phyloP scores from a whole-genome alignment of 1,284 basidiomycete genomes.

The Moniliella sp. region DNA sequence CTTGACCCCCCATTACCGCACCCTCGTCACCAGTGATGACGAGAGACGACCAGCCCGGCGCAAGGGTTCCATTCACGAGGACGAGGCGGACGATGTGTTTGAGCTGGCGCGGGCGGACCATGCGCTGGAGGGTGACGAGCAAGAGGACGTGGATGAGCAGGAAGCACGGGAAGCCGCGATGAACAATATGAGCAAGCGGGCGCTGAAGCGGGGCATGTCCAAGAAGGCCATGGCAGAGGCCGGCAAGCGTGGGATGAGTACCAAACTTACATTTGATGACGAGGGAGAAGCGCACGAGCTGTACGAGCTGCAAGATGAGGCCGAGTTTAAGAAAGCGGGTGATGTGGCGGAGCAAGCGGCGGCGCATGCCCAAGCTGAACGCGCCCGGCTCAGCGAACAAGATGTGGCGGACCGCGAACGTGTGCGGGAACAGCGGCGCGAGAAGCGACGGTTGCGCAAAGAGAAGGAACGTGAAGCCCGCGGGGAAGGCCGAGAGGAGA shows the following conservation, averaged over 20 bases:
- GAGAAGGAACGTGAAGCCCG: conserved; percentile 50
- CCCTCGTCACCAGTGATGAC: conserved; percentile 52
- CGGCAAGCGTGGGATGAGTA: conserved; percentile 59
- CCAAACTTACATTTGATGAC: conserved; percentile 58
- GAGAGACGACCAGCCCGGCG: conserved; percentile 26
- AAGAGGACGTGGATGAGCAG: conserved; percentile 37
- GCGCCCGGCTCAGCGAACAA: conserved; percentile 66
- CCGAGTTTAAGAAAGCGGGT: conserved; percentile 53
- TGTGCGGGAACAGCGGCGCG: conserved; percentile 20
- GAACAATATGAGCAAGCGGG: conserved; percentile 45
- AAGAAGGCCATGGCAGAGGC: conserved; percentile 56
- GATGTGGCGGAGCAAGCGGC: conserved; percentile 49
- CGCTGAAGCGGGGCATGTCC: conserved; percentile 50
- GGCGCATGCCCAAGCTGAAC: conserved; percentile 52
- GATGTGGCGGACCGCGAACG: conserved; percentile 26
- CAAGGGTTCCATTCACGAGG: conserved; percentile 4
- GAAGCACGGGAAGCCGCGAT: conserved; percentile 5
- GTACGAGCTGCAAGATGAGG: conserved; percentile 47
- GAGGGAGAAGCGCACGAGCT: conserved; percentile 41
- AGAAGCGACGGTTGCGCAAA: conserved; percentile 53
- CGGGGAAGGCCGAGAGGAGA: conserved; percentile 6
- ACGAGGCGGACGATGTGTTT: conserved; percentile 53
- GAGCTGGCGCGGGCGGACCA: conserved; percentile 78
- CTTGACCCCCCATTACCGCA: conserved; percentile 70
- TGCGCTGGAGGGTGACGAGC: conserved; percentile 38